Conservation (phyloP, 2,329 filamentous ascomycete genomes). For the Xylaria sp. region DNA sequence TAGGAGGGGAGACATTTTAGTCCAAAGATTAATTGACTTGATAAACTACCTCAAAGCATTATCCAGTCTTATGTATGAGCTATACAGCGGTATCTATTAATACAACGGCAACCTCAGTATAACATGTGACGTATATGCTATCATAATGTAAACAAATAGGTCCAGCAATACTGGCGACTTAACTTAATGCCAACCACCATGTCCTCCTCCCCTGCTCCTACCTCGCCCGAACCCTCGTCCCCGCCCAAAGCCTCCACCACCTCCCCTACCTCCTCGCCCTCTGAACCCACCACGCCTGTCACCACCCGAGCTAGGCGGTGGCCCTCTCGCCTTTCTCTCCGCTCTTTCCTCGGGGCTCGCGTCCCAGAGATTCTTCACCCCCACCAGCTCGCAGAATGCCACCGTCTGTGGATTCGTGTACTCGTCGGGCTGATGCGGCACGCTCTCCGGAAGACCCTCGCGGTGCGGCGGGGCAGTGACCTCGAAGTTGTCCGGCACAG, state of each 20-base stretch:
- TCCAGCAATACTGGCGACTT: neutral
- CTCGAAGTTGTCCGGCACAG: constrained; percentile 78
- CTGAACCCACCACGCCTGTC: too few species aligned
- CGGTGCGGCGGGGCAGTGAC: constrained; percentile 75
- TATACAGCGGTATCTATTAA: constrained; percentile 3
- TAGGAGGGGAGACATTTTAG: constrained; percentile 50
- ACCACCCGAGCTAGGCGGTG: constrained; percentile 46
- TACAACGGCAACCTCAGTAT: neutral
- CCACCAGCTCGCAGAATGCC: constrained; percentile 79
- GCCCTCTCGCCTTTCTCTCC: constrained; percentile 62
- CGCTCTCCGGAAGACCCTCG: constrained; percentile 59
- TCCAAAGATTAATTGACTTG: too few species aligned
- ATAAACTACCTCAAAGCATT: too few species aligned
- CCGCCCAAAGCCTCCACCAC: constrained; percentile 28
- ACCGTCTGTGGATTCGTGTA: constrained; percentile 87
- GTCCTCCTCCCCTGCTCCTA: constrained; percentile 24
- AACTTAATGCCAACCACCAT: constrained; percentile 22
- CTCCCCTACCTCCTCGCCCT: too few species aligned
- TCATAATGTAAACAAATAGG: neutral
- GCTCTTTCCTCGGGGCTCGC: constrained; percentile 73
- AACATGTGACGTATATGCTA: neutral
- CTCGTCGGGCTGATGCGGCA: constrained; percentile 71
- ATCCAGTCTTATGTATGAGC: too few species aligned
- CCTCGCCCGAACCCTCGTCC: neutral
- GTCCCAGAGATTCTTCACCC: constrained; percentile 77